Conservation (phyloP, 2,329 filamentous ascomycete genomes). For the Rutstroemia sydowiana region DNA sequence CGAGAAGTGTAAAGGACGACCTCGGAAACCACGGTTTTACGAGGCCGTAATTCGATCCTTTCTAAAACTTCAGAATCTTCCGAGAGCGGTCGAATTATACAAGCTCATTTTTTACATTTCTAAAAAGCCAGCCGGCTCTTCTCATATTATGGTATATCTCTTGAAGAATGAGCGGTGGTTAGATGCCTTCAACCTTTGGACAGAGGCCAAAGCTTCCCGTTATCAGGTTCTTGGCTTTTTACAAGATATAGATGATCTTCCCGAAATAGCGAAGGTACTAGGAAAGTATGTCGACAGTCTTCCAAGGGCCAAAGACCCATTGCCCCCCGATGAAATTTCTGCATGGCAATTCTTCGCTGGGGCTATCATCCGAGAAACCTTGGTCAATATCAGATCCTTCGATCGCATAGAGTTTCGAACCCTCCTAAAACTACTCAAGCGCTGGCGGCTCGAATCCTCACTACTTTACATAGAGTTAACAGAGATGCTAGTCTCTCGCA, state of each 20-base stretch:
- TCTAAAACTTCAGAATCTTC: slow-evolving; percentile 34
- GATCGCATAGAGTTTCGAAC: slow-evolving; percentile 11
- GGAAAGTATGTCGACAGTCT: slow-evolving; percentile 12
- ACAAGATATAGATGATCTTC: not conserved
- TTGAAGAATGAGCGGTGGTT: slow-evolving; percentile 20
- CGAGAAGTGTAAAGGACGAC: slow-evolving; percentile 21
- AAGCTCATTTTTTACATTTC: slow-evolving; percentile 14
- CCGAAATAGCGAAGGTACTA: slow-evolving; percentile 6
- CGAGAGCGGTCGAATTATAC: slow-evolving; percentile 28
- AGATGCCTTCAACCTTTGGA: slow-evolving; percentile 21
- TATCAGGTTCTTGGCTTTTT: slow-evolving; percentile 13
- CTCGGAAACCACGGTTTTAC: slow-evolving; percentile 38
- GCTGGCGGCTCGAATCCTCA: slow-evolving; percentile 17
- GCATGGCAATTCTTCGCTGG: slow-evolving; percentile 14
- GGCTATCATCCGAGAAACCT: slow-evolving; percentile 13
- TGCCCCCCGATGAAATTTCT: not conserved
- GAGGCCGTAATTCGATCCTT: slow-evolving; percentile 37
- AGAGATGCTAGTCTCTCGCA: slow-evolving; percentile 16
- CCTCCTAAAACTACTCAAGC: slow-evolving; percentile 17
- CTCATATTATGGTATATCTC: slow-evolving; percentile 22
- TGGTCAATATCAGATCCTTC: slow-evolving; percentile 14
- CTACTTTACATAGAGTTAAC: slow-evolving; percentile 16
- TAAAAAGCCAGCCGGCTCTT: slow-evolving; percentile 16
- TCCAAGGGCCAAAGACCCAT: not conserved
- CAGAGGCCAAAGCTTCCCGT: slow-evolving; percentile 10